A percentile compares a stretch with the other conserved stretches of the same genome.
Evolutionary conservation across 345 rosid species (phyloP).

Genomic region (Linum tenue): DNA sequence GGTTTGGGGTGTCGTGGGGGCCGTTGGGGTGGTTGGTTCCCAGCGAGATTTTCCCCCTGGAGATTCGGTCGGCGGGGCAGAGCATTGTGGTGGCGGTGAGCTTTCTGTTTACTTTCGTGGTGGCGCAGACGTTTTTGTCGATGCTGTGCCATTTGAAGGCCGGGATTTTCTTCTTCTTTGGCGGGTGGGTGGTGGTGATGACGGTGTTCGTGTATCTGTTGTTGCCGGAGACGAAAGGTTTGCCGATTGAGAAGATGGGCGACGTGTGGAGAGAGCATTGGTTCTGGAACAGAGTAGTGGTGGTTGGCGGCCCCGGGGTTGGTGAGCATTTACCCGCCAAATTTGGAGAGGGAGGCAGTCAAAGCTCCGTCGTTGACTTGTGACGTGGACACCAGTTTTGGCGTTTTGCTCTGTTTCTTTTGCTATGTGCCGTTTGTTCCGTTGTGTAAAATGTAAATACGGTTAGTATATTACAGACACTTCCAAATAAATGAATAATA

Average conservation of each 20-base stretch:
- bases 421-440: too few relatives aligned
- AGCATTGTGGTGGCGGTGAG: conserved; percentile 38
- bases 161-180: conserved; percentile 45
- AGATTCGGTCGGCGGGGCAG: conserved; percentile 39
- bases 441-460: too few relatives aligned
- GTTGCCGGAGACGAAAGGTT: conserved; percentile 39
- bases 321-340: not conserved
- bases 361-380: too few relatives aligned
- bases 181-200: conserved; percentile 39
- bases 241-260: conserved; percentile 43
- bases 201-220: conserved; percentile 29
- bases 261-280: conserved; percentile 38
- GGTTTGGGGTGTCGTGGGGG: conserved; percentile 49
- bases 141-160: conserved; percentile 40
- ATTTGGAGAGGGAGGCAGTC: too few relatives aligned
- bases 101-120: conserved; percentile 30
- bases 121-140: conserved; percentile 32
- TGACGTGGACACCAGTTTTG: too few relatives aligned
- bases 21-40: conserved; percentile 48
- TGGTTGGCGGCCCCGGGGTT: conserved; percentile 19
- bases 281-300: conserved; percentile 35
- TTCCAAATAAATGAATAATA: too few relatives aligned
- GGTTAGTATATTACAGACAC: too few relatives aligned
- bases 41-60: conserved; percentile 37
- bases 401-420: too few relatives aligned